Base-by-base conservation (phyloP, 1,284 basidiomycete genomes). In the Moniliophthora roreri region DNA sequence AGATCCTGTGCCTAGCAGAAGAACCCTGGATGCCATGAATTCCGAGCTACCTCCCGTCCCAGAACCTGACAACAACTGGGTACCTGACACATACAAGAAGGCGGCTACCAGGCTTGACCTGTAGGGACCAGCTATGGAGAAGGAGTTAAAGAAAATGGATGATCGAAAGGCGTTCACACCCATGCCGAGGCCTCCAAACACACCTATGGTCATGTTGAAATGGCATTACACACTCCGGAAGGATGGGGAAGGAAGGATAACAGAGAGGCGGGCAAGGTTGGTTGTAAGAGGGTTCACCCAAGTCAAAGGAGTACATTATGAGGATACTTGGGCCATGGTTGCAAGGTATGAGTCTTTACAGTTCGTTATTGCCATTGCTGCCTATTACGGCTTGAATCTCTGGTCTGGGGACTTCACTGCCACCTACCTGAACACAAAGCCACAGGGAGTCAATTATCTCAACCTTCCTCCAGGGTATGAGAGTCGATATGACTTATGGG, bases 331-430 rank as follows among this genome's bases (percentile, higher is more conserved):
- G 16, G n/a, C 32, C 3, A 37, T 38, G 18, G 41, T 24, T 39
- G 23, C 45, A 5, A 3, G 47, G 11, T 26, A 53, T 38, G 52
- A 48, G 34, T 49, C 52, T 18, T 5, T 48, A 3, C 21, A 37
- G 10, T 20, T 53, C 2, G n/a, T 37, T 18, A 36, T 49, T 20
- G 39, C 47, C 2, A 28, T 53, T 15, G 41, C 48, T 0, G 53
- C 48, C 7, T 46, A 11, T 1, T 9, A 3, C 10, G 24, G 26
- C 4, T 34, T 54, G 0, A 3, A 35, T 2, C 5, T 54, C 6
- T 54, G 39, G 39, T 39, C 48, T 3, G n/a, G 28, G 2, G 53
- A 54, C 45, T 54, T 54, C 21, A 35, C 44, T 2, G 41, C 15
- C 7, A 48, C 48, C 0, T 54, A 50, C n/a, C 41, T 54, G 0